Base-by-base conservation (phyloP, 73 alveolate genomes). In the Urostyla sp. region DNA sequence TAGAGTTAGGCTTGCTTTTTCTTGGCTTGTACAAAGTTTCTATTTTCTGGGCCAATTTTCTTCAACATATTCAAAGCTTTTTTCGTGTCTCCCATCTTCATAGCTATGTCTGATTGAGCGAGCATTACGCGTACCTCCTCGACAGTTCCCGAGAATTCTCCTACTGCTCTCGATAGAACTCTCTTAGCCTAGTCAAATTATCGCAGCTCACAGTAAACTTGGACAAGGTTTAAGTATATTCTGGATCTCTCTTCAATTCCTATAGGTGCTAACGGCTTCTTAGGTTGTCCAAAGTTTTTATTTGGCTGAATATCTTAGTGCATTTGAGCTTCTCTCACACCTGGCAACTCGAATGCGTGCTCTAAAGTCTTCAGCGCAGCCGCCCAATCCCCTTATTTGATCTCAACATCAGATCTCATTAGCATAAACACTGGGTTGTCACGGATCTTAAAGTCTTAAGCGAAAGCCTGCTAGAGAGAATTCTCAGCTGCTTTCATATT, bases 41-140 rank as follows among this genome's bases (percentile, higher is more conserved):
- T 90, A 87, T 92, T 94, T 36, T 94, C 99, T 49, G 95, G 91
- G 27, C 80, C 88, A 43, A 95, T 89, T 82, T 91, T 88, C 92
- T 94, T 94, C 27, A 97, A 90, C 83, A 97, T 92, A 77, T 92
- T 94, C 16, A 97, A 92, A 0, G 99, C 99, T 66, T 96, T 96
- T 83, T 96, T 96, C 24, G 96, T 72, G 84, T 97, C 99, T 13
- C 99, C 99, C 87, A 94, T 87, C 75, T 95, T 94, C 60, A 97
- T 74, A 0, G 98, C 97, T 31, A 97, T 84, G 87, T 97, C 98
- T 40, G 94, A 78, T 53, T 94, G 90, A 10, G 97, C 97, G 28
- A 94, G 53, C 80, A 94, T 80, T 2, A 94, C 92, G 20, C 77
- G 67, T 30, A 93, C 96, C 85, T 94, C 98, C 59, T 87, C 92